These are phyloP conservation scores for Xylogone sp. DNA, from an alignment of 2,329 filamentous ascomycete species.

Conservation along the genomic window DNA sequence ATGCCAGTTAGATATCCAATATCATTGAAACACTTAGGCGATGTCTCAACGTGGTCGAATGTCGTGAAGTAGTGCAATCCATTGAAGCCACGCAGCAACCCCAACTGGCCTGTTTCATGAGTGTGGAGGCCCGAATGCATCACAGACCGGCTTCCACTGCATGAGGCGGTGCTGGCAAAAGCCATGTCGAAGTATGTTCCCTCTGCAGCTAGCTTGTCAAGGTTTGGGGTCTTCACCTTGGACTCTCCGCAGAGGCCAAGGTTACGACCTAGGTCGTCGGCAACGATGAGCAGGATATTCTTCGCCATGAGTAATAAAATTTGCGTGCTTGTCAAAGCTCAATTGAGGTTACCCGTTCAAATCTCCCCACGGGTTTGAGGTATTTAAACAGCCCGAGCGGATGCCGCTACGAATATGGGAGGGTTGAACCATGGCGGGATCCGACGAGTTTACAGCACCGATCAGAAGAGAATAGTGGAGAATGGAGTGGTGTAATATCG, in stretches of 20 bases:
- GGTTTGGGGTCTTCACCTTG: constrained; percentile 32
- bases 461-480: too few relatives aligned
- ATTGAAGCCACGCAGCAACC: constrained; percentile 31
- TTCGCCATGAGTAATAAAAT: too few relatives aligned
- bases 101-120: constrained; percentile 45
- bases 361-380: too few relatives aligned
- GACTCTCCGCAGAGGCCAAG: constrained; percentile 35
- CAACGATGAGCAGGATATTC: constrained; percentile 37
- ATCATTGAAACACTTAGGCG: constrained; percentile 33
- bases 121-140: constrained; percentile 48
- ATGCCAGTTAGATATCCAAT: constrained; percentile 42
- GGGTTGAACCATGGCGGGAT: too few relatives aligned
- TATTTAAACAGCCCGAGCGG: too few relatives aligned
- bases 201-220: constrained; percentile 35
- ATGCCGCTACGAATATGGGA: too few relatives aligned
- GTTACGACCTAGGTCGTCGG: constrained; percentile 38
- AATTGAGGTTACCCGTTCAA: too few relatives aligned
- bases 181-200: constrained; percentile 35
- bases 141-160: constrained; percentile 41
- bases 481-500: too few relatives aligned
- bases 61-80: constrained; percentile 44
- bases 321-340: too few relatives aligned
- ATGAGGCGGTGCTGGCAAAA: constrained; percentile 44
- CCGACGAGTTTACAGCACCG: too few relatives aligned
- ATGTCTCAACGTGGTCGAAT: constrained; percentile 38